Evolutionary conservation across 352 stramenopile species (phyloP), one percentile per base, ranked within the genome.

Genomic region (Phytophthora pistaciae): DNA sequence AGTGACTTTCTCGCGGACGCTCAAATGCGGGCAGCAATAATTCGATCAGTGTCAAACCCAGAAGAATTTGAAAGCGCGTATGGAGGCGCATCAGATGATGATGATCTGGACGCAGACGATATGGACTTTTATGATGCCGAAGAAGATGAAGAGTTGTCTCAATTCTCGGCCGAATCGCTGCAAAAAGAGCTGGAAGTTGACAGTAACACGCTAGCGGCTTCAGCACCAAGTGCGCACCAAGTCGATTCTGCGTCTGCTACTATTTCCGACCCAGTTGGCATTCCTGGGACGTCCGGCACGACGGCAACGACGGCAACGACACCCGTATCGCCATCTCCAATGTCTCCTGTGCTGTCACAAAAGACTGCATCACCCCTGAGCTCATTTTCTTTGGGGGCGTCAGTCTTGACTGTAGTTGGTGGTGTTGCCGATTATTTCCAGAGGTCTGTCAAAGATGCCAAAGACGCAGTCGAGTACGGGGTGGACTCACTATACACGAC

Each of bases 21-120:
- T n/a, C 84, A 93, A 49, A 90, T 95, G 87, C 80, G 87, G 58
- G 85, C 87, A 20, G 87, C 85, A 7, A 91, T 95, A 52, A 87
- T 92, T 75, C 73, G 79, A 16, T 92, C 84, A 14, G 78, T 82
- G 63, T 90, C 85, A 10, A 93, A 90, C 36, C 78, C 82, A 33
- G 83, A 87, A 64, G 79, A 80, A 42, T 78, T 77, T 44, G 74
- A 88, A 48, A 73, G 56, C 18, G 49, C 72, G 20, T 82, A 80
- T 57, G 74, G 75, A 33, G 77, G 72, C 13, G 67, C 78, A 4
- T 92, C 83, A 6, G 83, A 92, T 59, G 82, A 91, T 31, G 79
- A 84, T 61, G 82, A 86, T 14, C 21, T 82, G 2, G 58, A 83
- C 6, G 65, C 81, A 5, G 74, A 87, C 10, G 78, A 85, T n/a